Base-by-base conservation (phyloP, 1,139 yeast species). In the Groenewaldozyma sp. region DNA sequence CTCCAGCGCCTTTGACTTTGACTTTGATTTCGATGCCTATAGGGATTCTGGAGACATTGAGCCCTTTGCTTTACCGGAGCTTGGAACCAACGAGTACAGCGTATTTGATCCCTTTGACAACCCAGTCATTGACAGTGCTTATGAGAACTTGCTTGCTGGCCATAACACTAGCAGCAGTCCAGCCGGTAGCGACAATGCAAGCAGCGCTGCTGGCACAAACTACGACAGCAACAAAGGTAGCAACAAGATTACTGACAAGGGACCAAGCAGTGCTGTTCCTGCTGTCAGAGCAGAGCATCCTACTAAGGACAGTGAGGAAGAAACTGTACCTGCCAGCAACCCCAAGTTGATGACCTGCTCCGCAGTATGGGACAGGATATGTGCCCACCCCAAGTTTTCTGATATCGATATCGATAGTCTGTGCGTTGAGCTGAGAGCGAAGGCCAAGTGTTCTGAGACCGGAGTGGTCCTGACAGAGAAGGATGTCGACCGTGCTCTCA, bases 351-450 rank as follows among this genome's bases (percentile, higher is more conserved):
- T 84, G 62, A 73, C 76, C 54, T 91, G 98, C 60, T 77, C 94
- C 0, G 96, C 87, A 52, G 82, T 88, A 18, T 91, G 98, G 98
- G 97, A 88, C 59, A 74, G 97, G 55, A 82, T 91, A 31, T 83
- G 95, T 2, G 66, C 94, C 13, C 96, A 91, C 68, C 97, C 98
- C 27, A 78, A 82, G 58, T 91, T 88, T 61, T 78, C 93, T 4
- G 95, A 88, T 45, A 70, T 91, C 42, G 97, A 91, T 61, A 87
- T 91, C 48, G 96, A 88, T 58, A 93, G 95, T 2, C 72, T 91
- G 55, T 91, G 98, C 70, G 60, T 66, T 31, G 98, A 91, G 62
- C 71, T 91, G 58, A 81, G 88, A 63, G 65, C 78, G 33, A 91
- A 88, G 71, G 97, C 97, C n/a, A 87, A 86, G 62, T 91, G 98